phyloP scores from a whole-genome alignment of 1,284 basidiomycete species.

The Malassezia sympodialis region DNA sequence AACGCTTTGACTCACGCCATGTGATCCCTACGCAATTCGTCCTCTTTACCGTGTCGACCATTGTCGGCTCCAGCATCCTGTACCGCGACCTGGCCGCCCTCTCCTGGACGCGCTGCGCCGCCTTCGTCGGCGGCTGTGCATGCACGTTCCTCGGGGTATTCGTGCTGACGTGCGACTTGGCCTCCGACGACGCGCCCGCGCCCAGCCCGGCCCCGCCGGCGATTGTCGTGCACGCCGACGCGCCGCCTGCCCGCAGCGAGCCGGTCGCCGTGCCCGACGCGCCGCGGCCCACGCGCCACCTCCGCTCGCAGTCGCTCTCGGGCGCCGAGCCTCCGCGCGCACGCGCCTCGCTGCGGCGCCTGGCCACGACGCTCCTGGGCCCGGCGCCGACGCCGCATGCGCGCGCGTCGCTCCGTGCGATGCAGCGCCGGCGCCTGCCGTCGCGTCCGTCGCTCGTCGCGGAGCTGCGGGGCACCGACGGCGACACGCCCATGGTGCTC shows the following conservation, averaged over 20 bases:
- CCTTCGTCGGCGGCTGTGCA: slow-evolving; percentile 71
- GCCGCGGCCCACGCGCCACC: not conserved
- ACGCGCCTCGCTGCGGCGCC: not conserved
- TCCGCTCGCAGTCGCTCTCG: not conserved
- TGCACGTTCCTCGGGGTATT: slow-evolving; percentile 79
- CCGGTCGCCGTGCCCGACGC: not conserved
- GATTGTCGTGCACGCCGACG: not conserved
- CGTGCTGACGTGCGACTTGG: slow-evolving; percentile 26
- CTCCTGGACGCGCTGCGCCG: slow-evolving; percentile 57
- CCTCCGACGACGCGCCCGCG: not conserved
- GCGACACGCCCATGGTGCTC: not conserved
- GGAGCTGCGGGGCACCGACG: not conserved
- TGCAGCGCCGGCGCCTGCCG: not conserved
- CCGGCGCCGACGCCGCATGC: not conserved
- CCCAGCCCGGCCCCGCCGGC: not conserved
- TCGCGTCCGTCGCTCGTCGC: not conserved
- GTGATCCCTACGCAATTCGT: slow-evolving; percentile 76
- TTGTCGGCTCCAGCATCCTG: slow-evolving; percentile 80
- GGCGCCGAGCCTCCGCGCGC: not conserved
- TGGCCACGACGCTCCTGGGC: not conserved
- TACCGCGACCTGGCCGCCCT: slow-evolving; percentile 72
- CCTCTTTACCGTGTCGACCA: slow-evolving; percentile 63
- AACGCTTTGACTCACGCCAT: slow-evolving; percentile 36
- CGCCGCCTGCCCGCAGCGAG: not conserved
- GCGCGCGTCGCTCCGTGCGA: not conserved